Evolutionary conservation across 2,329 filamentous ascomycete genomes (phyloP).

Genomic region (Metarhizium sp.): DNA sequence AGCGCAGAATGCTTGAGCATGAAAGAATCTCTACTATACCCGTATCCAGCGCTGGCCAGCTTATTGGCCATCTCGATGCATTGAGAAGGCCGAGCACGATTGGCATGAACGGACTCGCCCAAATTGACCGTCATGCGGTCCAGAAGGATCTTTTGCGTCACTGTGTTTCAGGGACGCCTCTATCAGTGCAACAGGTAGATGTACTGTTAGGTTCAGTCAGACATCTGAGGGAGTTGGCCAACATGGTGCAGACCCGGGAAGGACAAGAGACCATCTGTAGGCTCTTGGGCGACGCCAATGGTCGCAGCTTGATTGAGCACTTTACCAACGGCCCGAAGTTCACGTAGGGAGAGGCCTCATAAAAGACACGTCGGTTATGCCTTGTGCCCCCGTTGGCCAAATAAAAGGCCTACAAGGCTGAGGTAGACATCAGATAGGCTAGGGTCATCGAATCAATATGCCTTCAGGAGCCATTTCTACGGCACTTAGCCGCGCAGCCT

Average conservation of each 20-base stretch:
- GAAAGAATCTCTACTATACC: slow-evolving; percentile 32
- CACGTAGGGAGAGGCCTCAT: neutral
- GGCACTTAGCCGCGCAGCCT: neutral
- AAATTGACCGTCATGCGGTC: neutral
- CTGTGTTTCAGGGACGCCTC: slow-evolving; percentile 18
- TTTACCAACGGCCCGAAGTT: slow-evolving; percentile 14
- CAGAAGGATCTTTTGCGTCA: slow-evolving; percentile 3
- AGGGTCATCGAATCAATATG: neutral
- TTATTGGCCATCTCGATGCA: slow-evolving; percentile 27
- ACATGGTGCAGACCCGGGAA: slow-evolving; percentile 9
- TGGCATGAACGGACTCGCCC: neutral
- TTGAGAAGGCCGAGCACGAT: slow-evolving; percentile 22
- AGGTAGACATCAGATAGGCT: neutral
- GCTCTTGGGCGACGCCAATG: slow-evolving; percentile 21
- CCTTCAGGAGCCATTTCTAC: neutral
- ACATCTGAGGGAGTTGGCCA: slow-evolving; percentile 17
- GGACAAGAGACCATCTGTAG: slow-evolving; percentile 14
- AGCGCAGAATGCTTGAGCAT: slow-evolving; percentile 22
- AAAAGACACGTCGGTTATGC: neutral
- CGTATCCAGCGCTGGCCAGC: slow-evolving; percentile 23
- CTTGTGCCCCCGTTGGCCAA: neutral
- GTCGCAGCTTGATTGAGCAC: slow-evolving; percentile 19
- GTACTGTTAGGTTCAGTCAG: slow-evolving; percentile 19
- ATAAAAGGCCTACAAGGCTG: neutral
- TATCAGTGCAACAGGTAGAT: slow-evolving; percentile 16